A percentile compares a stretch with the other conserved stretches of the same genome.
These are phyloP conservation scores for Boletus tomentosulus DNA, from an alignment of 768 basidiomycete genomes.

Conservation along the genomic window DNA sequence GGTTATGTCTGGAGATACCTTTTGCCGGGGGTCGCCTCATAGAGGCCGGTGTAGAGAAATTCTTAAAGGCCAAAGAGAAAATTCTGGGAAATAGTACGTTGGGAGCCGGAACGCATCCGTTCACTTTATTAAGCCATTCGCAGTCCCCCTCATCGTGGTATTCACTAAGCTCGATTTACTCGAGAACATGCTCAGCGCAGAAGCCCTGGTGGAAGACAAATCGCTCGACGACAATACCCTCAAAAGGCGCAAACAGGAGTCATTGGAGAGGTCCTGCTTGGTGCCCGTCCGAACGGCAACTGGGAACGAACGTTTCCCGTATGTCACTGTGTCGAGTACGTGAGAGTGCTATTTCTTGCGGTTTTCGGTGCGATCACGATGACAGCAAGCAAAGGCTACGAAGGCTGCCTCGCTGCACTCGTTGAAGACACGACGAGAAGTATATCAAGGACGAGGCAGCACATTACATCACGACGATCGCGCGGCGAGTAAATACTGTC, in stretches of 20 bases:
- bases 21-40: not conserved
- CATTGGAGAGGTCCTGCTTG: not conserved
- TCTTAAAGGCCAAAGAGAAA: not conserved
- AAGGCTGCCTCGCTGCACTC: not conserved
- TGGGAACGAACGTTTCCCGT: not conserved
- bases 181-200: not conserved
- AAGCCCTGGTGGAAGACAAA: not conserved
- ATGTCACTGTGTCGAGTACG: not conserved
- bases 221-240: not conserved
- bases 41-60: not conserved
- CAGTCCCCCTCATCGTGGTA: conserved; percentile 6
- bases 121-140: not conserved
- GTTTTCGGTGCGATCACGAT: not conserved
- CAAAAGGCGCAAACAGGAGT: not conserved
- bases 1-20: not conserved
- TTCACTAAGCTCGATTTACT: conserved; percentile 9
- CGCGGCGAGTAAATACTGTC: not conserved
- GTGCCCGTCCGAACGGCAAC: not conserved
- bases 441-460: not conserved
- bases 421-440: not conserved
- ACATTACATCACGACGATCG: not conserved
- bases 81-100: conserved; percentile 8
- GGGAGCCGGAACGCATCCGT: not conserved
- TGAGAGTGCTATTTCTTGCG: not conserved
- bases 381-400: not conserved